Percentiles rank a stretch among this genome's conserved stretches.
Evolutionary conservation across 1,284 basidiomycete genomes (phyloP).

Genomic region (Boletus smithii): DNA sequence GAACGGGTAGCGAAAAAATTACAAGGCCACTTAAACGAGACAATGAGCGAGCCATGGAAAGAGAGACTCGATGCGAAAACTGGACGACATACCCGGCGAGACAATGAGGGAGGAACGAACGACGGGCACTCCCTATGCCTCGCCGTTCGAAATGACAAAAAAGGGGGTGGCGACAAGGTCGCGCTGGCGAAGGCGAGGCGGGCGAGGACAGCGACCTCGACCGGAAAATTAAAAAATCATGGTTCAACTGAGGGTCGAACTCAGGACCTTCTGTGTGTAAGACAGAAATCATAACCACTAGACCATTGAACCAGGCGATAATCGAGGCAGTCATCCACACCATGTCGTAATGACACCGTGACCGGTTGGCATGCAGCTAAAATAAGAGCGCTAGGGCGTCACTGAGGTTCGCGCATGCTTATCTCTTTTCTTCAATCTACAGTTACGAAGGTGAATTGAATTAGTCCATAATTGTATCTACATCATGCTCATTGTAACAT

Average conservation of each 20-base stretch:
- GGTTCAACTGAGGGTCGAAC: conserved; percentile 61
- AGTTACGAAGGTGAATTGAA: neutral
- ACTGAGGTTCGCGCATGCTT: neutral
- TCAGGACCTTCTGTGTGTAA: conserved; percentile 64
- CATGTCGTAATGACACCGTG: neutral
- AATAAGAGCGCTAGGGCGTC: neutral
- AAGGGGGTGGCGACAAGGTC: no score
- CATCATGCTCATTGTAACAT: neutral
- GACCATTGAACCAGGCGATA: conserved; percentile 43
- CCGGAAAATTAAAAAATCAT: conserved; percentile 22
- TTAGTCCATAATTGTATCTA: neutral
- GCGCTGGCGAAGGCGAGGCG: no score
- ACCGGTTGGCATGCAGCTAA: neutral
- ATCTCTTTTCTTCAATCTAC: neutral
- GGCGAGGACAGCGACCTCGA: no score
- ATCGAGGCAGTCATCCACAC: fast-evolving
- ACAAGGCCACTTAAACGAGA: no score
- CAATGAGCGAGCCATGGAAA: no score
- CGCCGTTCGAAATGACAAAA: no score
- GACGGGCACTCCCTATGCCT: no score
- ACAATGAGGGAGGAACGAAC: no score
- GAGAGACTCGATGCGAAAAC: no score
- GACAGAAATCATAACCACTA: conserved; percentile 63
- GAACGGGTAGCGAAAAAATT: no score
- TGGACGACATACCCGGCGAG: no score